Conservation (phyloP, 129 eudicot genomes). For the Lactuca sativa region DNA sequence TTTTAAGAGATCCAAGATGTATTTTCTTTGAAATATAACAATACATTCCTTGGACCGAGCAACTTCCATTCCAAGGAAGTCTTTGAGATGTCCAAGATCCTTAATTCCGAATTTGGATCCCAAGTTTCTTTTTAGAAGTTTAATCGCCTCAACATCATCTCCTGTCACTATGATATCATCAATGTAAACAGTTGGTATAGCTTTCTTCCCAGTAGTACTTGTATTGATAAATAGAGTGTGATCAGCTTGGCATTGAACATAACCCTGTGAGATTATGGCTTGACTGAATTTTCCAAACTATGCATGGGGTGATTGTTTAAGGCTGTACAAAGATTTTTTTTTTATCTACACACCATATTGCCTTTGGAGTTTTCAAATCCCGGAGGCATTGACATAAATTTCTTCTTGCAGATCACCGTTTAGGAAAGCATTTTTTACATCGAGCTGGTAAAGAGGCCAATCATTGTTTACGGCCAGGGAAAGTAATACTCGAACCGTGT, state of each 20-base stretch:
- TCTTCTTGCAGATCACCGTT: not conserved
- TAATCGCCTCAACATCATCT: no score
- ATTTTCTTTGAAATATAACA: no score
- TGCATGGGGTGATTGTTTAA: not conserved
- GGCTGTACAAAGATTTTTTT: slow-evolving; percentile 3
- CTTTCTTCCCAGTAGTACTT: no score
- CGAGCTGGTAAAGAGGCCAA: not conserved
- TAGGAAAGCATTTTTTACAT: not conserved
- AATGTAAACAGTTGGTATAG: no score
- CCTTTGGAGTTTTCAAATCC: not conserved
- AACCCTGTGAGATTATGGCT: no score
- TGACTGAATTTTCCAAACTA: not conserved
- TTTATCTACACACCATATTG: not conserved
- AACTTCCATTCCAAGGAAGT: not conserved
- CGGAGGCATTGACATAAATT: slow-evolving; percentile 3
- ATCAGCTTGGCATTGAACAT: no score
- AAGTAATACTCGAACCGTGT: not conserved
- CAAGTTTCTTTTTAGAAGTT: no score
- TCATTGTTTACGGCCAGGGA: not conserved
- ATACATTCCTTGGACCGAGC: not conserved
- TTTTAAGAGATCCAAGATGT: not conserved
- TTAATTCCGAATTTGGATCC: not conserved
- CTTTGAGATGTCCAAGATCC: not conserved
- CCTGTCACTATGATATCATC: no score
- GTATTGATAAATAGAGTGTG: no score